Percentiles rank a stretch among this genome's conserved stretches.
phyloP scores from a whole-genome alignment of 129 eudicot genomes.

The Artemisia annua region DNA sequence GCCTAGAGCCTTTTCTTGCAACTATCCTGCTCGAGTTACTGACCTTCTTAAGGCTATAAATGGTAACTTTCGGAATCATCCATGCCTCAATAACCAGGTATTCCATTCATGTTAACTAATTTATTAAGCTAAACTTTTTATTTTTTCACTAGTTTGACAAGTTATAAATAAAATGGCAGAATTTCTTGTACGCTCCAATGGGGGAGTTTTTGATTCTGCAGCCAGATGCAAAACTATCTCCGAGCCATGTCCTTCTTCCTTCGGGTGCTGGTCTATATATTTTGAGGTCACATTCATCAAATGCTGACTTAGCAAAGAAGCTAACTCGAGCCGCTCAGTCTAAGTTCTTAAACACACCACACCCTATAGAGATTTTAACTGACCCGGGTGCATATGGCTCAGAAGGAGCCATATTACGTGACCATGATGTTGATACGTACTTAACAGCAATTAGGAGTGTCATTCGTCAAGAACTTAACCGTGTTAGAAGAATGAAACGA shows the following conservation, averaged over 20 bases:
- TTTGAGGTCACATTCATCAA: conserved; percentile 37
- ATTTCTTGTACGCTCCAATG: conserved; percentile 69
- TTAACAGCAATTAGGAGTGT: conserved; percentile 56
- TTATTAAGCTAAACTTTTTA: too few relatives aligned
- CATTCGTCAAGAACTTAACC: conserved; percentile 65
- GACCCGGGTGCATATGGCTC: conserved; percentile 64
- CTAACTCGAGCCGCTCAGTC: conserved; percentile 57
- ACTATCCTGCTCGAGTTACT: conserved; percentile 73
- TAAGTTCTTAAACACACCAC: conserved; percentile 70
- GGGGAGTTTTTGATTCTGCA: conserved; percentile 85
- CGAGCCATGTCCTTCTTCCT: conserved; percentile 77
- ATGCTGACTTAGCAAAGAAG: conserved; percentile 46
- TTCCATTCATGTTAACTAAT: neutral
- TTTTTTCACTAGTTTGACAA: too few relatives aligned
- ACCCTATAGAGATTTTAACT: conserved; percentile 75
- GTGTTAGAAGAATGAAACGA: conserved; percentile 47
- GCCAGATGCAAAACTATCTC: conserved; percentile 72
- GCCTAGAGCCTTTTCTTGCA: conserved; percentile 82
- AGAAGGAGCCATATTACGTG: conserved; percentile 67
- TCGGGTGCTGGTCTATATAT: conserved; percentile 74
- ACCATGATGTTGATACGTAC: conserved; percentile 79
- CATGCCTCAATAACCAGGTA: conserved; percentile 77
- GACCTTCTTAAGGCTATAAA: conserved; percentile 70
- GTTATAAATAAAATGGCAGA: conserved; percentile 39
- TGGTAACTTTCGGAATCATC: conserved; percentile 68